Evolutionary conservation across 2,329 filamentous ascomycete genomes (phyloP).

Genomic region (Penicillium sp.): DNA sequence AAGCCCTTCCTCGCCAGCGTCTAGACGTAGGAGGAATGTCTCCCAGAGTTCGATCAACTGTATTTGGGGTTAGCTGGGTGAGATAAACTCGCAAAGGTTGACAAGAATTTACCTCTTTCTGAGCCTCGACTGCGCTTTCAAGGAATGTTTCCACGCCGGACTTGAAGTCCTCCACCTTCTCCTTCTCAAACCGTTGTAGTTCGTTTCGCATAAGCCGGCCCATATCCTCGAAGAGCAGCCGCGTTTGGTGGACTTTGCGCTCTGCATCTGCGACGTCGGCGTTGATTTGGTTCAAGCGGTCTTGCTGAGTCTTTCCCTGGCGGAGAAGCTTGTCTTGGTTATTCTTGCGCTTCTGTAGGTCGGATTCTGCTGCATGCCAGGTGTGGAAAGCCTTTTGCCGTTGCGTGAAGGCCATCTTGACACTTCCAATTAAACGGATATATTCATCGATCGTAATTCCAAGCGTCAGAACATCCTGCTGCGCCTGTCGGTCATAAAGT

Average conservation of each 20-base stretch:
- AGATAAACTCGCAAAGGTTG: neutral
- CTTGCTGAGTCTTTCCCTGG: slow-evolving; percentile 93
- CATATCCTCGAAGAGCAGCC: slow-evolving; percentile 95
- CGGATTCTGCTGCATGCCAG: slow-evolving; percentile 88
- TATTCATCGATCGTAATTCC: slow-evolving; percentile 99
- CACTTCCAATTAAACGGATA: slow-evolving; percentile 89
- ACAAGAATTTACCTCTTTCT: slow-evolving; percentile 77
- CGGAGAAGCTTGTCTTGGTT: slow-evolving; percentile 92
- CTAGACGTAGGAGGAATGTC: slow-evolving; percentile 93
- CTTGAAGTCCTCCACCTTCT: slow-evolving; percentile 99
- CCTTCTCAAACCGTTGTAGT: slow-evolving; percentile 88
- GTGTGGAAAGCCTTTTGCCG: slow-evolving; percentile 93
- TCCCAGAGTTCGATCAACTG: slow-evolving; percentile 92
- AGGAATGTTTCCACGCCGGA: slow-evolving; percentile 96
- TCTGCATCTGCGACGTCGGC: slow-evolving; percentile 95
- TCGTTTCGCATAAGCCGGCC: slow-evolving; percentile 87
- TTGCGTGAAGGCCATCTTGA: slow-evolving; percentile 89
- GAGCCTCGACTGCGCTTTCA: slow-evolving; percentile 93
- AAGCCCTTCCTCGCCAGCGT: slow-evolving; percentile 80
- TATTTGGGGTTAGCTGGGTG: slow-evolving; percentile 42
- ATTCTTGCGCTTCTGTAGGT: slow-evolving; percentile 83
- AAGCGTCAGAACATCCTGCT: slow-evolving; percentile 93
- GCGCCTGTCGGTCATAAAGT: slow-evolving; percentile 92
- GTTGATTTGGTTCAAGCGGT: slow-evolving; percentile 85
- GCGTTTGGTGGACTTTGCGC: slow-evolving; percentile 84